A percentile compares a stretch with the other conserved stretches of the same genome.
phyloP scores from a whole-genome alignment of 2,329 filamentous ascomycete genomes.

The Fusarium verticillioides region DNA sequence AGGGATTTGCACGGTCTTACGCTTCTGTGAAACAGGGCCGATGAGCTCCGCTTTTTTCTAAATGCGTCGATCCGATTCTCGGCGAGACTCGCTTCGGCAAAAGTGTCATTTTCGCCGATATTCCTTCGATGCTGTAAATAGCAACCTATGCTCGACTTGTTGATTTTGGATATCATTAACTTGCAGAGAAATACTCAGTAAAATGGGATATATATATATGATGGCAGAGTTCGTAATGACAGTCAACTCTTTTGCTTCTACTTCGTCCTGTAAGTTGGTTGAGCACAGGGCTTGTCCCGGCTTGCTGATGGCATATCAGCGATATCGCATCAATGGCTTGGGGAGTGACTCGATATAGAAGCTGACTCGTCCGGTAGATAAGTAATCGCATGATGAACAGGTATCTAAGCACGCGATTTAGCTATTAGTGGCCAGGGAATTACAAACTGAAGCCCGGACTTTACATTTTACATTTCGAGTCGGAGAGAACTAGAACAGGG shows the following conservation, averaged over 20 bases:
- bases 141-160: neutral
- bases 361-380: neutral
- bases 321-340: neutral
- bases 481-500: no score
- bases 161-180: no score
- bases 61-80: slow-evolving; percentile 11
- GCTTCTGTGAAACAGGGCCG: slow-evolving; percentile 29
- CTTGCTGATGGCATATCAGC: neutral
- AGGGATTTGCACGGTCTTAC: slow-evolving; percentile 17
- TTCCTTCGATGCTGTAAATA: neutral
- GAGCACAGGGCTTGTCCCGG: neutral
- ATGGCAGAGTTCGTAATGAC: accelerated
- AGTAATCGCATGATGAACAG: neutral
- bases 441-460: neutral
- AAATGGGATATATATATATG: accelerated
- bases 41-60: slow-evolving; percentile 21
- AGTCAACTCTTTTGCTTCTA: no score
- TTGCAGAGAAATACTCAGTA: neutral
- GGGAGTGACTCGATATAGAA: neutral
- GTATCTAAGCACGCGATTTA: neutral
- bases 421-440: no score
- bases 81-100: slow-evolving; percentile 15
- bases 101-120: neutral
- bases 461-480: neutral
- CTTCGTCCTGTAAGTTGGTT: accelerated